Evolutionary conservation across 805 yeast species (phyloP), one percentile per base, ranked within the genome.

Genomic region (Candida insectalens): DNA sequence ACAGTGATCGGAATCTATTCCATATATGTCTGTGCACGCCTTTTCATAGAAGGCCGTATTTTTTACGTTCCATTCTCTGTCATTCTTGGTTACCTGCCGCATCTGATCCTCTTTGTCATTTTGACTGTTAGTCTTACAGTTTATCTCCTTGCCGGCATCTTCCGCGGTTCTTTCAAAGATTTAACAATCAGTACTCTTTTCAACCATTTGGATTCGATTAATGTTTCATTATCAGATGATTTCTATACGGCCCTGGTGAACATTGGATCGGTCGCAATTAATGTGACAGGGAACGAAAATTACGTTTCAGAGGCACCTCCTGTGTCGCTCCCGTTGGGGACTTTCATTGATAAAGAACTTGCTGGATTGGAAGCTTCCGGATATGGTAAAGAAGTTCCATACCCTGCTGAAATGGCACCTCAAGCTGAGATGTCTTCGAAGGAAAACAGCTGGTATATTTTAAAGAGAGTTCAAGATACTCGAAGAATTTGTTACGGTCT

Each of bases 251-350:
- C 77, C 0, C 54, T 76, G 34, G 60, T 71, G 43, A 73, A 74
- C 46, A 53, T 75, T 32, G 85, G 84, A 1, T 60, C 72, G 36
- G 60, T 80, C 30, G 73, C 82, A 12, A 65, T 80, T 26, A 71
- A 77, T n/a, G 74, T 79, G 34, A 77, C 83, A 0, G 77, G 82
- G 3, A 70, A 67, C 36, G 71, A 77, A 20, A 74, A 81, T 41
- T 81, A 77, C 50, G 67, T 77, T 27, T 67, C 72, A 32, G 85
- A 80, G 45, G 59, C 70, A 20, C 59, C 74, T 18, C 49, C 63
- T 12, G 57, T 80, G 3, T 49, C 54, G 0, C 49, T 68, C n/a
- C 72, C 72, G n/a, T 49, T 51, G 8, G 53, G 60, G 10, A 78
- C 83, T 1, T 81, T 77, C 72, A 38, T 78, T 14, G 81, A 74